These are phyloP conservation scores for Phytophthora idaei DNA, from an alignment of 352 stramenopile genomes.

Conservation along the genomic window DNA sequence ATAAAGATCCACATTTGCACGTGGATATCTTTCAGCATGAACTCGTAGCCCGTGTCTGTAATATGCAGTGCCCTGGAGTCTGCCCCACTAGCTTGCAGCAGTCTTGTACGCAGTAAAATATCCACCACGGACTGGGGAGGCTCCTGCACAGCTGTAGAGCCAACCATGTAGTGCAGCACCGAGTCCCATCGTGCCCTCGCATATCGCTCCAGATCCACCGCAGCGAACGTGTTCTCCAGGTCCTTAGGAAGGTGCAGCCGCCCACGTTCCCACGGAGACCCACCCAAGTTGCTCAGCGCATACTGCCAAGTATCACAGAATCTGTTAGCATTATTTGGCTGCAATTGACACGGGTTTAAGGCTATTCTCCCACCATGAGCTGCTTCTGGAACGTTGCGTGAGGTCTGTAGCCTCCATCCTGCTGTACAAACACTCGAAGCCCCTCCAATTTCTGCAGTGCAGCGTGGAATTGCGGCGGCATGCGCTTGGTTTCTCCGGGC, in stretches of 20 bases:
- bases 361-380: constrained; percentile 45
- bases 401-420: constrained; percentile 50
- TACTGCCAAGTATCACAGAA: constrained; percentile 34
- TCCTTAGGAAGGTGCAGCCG: constrained; percentile 51
- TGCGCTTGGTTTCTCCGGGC: constrained; percentile 28
- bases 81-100: constrained; percentile 66
- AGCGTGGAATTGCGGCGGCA: constrained; percentile 60
- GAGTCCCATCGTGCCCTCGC: constrained; percentile 68
- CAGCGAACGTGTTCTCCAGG: constrained; percentile 48
- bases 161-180: constrained; percentile 81
- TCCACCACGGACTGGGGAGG: constrained; percentile 70
- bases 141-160: constrained; percentile 68
- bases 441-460: constrained; percentile 65
- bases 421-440: constrained; percentile 59
- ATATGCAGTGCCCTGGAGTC: constrained; percentile 80
- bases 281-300: constrained; percentile 71
- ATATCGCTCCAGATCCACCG: constrained; percentile 63
- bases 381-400: constrained; percentile 67
- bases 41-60: constrained; percentile 90
- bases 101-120: constrained; percentile 72
- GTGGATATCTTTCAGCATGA: constrained; percentile 93
- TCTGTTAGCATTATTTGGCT: constrained; percentile 2
- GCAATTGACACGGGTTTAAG: not conserved
- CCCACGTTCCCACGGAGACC: constrained; percentile 75
- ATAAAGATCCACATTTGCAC: constrained; percentile 93